These are phyloP conservation scores for Fraxinus velutina DNA, from an alignment of 305 asterid species.

Conservation along the genomic window DNA sequence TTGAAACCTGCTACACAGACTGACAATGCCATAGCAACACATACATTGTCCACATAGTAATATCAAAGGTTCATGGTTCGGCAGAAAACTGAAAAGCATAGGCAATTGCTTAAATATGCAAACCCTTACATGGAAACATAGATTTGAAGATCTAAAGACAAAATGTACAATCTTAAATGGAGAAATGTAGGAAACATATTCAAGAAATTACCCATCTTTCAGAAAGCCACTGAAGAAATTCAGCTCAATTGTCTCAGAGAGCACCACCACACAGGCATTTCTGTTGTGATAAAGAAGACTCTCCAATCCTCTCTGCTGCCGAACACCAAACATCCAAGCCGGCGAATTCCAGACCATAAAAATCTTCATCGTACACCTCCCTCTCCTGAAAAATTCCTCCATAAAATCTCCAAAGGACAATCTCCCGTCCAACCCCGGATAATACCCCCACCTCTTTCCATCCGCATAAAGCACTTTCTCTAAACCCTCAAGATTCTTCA, in stretches of 20 bases:
- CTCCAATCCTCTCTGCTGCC: slow-evolving; percentile 85
- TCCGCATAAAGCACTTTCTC: slow-evolving; percentile 56
- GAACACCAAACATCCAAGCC: slow-evolving; percentile 80
- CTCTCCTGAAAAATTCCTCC: slow-evolving; percentile 74
- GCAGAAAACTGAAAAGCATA: not conserved
- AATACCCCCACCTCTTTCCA: slow-evolving; percentile 96
- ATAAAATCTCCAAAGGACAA: slow-evolving; percentile 69
- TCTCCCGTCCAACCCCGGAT: slow-evolving; percentile 63
- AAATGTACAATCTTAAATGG: not conserved
- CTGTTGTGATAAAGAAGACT: slow-evolving; percentile 69
- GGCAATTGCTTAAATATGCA: not conserved
- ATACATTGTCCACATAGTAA: not conserved
- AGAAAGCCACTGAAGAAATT: slow-evolving; percentile 77
- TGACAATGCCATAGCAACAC: slow-evolving; percentile 13
- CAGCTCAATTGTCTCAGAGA: slow-evolving; percentile 92
- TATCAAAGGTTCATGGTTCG: not conserved
- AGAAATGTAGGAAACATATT: slow-evolving; percentile 6
- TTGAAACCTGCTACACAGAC: not conserved
- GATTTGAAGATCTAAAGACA: slow-evolving; percentile 1
- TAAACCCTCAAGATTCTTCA: slow-evolving; percentile 27
- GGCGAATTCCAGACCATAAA: slow-evolving; percentile 99
- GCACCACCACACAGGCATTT: slow-evolving; percentile 79
- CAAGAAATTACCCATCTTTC: slow-evolving; percentile 63
- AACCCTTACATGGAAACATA: not conserved
- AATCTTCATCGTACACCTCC: slow-evolving; percentile 61